These are phyloP conservation scores for Ophiostoma sp. DNA, from an alignment of 2,329 filamentous ascomycete species.

Conservation along the genomic window DNA sequence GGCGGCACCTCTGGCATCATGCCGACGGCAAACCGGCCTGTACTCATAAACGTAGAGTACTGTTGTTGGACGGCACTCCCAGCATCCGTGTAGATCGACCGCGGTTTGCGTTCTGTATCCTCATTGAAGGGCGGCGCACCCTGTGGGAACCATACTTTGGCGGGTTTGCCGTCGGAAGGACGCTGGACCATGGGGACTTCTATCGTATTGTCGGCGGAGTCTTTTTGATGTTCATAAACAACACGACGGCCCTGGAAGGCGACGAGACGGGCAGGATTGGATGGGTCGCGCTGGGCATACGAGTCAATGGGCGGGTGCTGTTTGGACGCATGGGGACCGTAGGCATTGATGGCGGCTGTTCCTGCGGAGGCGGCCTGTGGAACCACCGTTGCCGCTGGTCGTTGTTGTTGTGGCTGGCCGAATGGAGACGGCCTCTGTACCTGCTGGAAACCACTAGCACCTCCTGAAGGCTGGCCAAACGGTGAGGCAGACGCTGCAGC, in stretches of 20 bases:
- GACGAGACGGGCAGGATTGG: constrained; percentile 31
- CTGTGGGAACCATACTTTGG: constrained; percentile 70
- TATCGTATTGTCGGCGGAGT: constrained; percentile 36
- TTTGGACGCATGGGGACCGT: constrained; percentile 31
- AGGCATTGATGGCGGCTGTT: background rate
- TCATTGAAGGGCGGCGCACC: constrained; percentile 65
- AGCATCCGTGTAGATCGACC: constrained; percentile 48
- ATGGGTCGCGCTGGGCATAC: constrained; percentile 34
- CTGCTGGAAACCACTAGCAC: constrained; percentile 19
- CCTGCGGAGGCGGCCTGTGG: background rate
- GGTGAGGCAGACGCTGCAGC: background rate
- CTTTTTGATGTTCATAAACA: constrained; percentile 38
- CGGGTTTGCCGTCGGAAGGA: constrained; percentile 36
- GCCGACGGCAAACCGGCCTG: constrained; percentile 68
- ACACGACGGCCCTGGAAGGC: constrained; percentile 39
- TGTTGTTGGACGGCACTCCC: constrained; percentile 46
- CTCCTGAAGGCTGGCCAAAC: constrained; percentile 22
- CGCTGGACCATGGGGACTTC: constrained; percentile 32
- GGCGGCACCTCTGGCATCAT: constrained; percentile 77
- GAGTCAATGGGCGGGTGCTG: constrained; percentile 37
- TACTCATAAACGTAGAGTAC: constrained; percentile 65
- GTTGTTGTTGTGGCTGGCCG: constrained; percentile 5
- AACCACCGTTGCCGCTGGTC: background rate
- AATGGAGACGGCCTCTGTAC: constrained; percentile 18
- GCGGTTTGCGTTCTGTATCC: constrained; percentile 58